Evolutionary conservation across 352 stramenopile genomes (phyloP).

Genomic region (Phytopythium delawarense): DNA sequence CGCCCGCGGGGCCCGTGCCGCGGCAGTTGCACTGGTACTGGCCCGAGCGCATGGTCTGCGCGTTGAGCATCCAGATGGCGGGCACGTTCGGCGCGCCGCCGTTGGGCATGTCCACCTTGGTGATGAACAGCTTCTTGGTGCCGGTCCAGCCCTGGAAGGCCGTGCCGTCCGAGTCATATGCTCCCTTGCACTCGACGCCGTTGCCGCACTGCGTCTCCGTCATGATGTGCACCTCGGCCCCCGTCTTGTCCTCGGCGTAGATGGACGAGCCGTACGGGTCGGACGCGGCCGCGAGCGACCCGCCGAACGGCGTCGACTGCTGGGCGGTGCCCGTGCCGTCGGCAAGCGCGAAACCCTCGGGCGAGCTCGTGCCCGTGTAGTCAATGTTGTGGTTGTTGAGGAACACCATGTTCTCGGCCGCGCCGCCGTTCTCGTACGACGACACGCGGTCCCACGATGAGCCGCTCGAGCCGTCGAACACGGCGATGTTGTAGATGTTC

Average conservation of each 20-base stretch:
- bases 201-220: slow-evolving; percentile 53
- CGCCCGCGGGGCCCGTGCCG: slow-evolving; percentile 47
- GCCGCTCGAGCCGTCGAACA: slow-evolving; percentile 58
- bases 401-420: slow-evolving; percentile 69
- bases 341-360: slow-evolving; percentile 52
- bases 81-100: slow-evolving; percentile 44
- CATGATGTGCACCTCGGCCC: slow-evolving; percentile 77
- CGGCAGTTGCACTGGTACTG: slow-evolving; percentile 86
- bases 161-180: slow-evolving; percentile 68
- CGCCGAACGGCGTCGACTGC: slow-evolving; percentile 38
- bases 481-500: slow-evolving; percentile 65
- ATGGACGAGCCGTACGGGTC: slow-evolving; percentile 36
- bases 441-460: slow-evolving; percentile 55
- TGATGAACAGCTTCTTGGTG: slow-evolving; percentile 75
- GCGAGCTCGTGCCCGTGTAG: slow-evolving; percentile 45
- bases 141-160: slow-evolving; percentile 63
- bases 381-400: slow-evolving; percentile 84
- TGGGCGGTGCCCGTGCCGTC: slow-evolving; percentile 45
- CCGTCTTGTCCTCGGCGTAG: slow-evolving; percentile 56
- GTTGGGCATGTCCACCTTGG: slow-evolving; percentile 58
- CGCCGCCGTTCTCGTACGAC: slow-evolving; percentile 50
- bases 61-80: slow-evolving; percentile 74
- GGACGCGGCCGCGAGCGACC: slow-evolving; percentile 41
- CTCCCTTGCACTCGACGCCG: slow-evolving; percentile 46
- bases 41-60: slow-evolving; percentile 56